Evolutionary conservation across 1,284 basidiomycete genomes (phyloP).

Genomic region (Cutaneotrichosporon curvatum): DNA sequence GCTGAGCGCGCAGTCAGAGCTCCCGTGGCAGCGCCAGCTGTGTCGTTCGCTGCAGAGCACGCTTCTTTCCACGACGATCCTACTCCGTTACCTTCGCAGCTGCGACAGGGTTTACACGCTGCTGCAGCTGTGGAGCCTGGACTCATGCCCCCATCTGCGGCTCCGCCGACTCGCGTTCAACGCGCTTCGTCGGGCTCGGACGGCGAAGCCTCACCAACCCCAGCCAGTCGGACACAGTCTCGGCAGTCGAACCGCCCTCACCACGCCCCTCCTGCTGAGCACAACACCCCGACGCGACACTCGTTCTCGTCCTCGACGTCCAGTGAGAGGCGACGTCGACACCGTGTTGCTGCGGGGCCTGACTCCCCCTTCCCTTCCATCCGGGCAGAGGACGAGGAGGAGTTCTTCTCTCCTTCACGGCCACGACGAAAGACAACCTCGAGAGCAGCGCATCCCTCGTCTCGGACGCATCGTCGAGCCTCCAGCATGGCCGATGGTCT

Average conservation of each 20-base stretch:
- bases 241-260: not conserved
- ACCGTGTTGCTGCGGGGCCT: constrained; percentile 31
- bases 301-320: constrained; percentile 1
- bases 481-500: not conserved
- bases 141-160: constrained; percentile 20
- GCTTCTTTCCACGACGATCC: not conserved
- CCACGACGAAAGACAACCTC: not conserved
- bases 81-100: constrained; percentile 22
- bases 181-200: constrained; percentile 2
- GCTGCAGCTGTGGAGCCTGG: constrained; percentile 19
- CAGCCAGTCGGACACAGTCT: not conserved
- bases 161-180: too few species aligned
- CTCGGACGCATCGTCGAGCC: not conserved
- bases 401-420: constrained; percentile 64
- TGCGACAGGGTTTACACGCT: constrained; percentile 36
- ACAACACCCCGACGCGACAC: not conserved
- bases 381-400: constrained; percentile 61
- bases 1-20: constrained; percentile 3
- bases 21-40: not conserved
- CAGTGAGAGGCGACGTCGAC: not conserved
- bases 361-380: constrained; percentile 70
- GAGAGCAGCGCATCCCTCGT: not conserved
- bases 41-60: not conserved
- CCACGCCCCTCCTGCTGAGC: not conserved
- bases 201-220: constrained; percentile 4